These are phyloP conservation scores for Crassisporium funariophilum DNA, from an alignment of 768 basidiomycete species.

Conservation along the genomic window DNA sequence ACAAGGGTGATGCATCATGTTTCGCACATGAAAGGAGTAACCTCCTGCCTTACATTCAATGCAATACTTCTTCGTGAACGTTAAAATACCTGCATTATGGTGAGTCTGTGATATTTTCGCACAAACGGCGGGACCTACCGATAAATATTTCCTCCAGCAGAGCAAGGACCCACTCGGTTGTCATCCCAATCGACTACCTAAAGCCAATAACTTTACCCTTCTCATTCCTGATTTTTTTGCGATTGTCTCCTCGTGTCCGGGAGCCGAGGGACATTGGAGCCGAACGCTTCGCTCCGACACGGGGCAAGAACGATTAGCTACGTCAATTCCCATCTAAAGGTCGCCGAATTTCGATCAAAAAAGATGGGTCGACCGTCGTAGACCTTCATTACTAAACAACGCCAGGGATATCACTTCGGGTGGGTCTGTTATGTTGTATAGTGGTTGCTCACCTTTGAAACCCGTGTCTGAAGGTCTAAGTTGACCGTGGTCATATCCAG, in stretches of 20 bases:
- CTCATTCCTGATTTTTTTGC: conserved; percentile 71
- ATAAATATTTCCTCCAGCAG: conserved; percentile 60
- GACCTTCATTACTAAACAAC: conserved; percentile 35
- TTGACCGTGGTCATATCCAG: conserved; percentile 74
- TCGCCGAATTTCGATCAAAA: conserved; percentile 64
- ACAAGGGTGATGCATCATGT: too few relatives aligned
- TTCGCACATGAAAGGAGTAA: neutral
- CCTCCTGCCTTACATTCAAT: neutral
- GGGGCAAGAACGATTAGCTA: conserved; percentile 49
- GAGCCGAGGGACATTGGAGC: conserved; percentile 30
- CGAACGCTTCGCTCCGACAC: conserved; percentile 32
- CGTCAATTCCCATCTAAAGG: conserved; percentile 84
- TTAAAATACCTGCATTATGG: conserved; percentile 29
- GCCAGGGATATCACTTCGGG: neutral
- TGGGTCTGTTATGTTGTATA: neutral
- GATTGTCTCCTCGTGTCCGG: conserved; percentile 72
- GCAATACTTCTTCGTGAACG: conserved; percentile 29
- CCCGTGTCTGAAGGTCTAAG: conserved; percentile 56
- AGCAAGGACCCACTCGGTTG: conserved; percentile 63
- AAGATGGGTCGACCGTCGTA: conserved; percentile 78
- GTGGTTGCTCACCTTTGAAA: conserved; percentile 53
- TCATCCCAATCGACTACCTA: conserved; percentile 82
- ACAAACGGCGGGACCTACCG: conserved; percentile 49
- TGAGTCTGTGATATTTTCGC: neutral
- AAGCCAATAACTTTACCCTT: conserved; percentile 61